A percentile compares a stretch with the other conserved stretches of the same genome.
These are phyloP conservation scores for Candida parachauliodes DNA, from an alignment of 805 yeast genomes.

Conservation along the genomic window DNA sequence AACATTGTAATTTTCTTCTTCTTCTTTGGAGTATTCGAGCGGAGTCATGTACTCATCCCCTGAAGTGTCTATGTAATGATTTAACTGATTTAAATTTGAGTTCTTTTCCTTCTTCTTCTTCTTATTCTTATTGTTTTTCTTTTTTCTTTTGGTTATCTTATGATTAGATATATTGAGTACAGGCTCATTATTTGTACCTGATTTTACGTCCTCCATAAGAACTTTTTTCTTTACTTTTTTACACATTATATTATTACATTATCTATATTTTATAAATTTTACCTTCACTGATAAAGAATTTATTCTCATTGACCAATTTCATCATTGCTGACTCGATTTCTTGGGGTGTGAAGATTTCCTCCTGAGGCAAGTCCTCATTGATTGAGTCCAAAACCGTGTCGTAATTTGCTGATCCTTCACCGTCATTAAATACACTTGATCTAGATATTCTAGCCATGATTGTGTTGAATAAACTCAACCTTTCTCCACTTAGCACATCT, in stretches of 20 bases:
- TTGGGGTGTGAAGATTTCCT: constrained; percentile 28
- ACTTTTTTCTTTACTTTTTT: too few relatives aligned
- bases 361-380: constrained; percentile 36
- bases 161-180: too few relatives aligned
- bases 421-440: constrained; percentile 31
- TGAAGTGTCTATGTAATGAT: constrained; percentile 1
- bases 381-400: constrained; percentile 29
- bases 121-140: constrained; percentile 1
- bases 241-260: constrained; percentile 5
- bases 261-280: constrained; percentile 38
- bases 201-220: too few relatives aligned
- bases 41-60: constrained; percentile 2
- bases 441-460: constrained; percentile 29
- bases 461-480: constrained; percentile 28
- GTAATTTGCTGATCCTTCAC: constrained; percentile 27
- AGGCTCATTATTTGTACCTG: too few relatives aligned
- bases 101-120: constrained; percentile 1
- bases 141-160: neutral
- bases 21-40: constrained; percentile 3
- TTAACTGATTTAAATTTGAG: neutral
- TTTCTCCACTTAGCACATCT: constrained; percentile 26
- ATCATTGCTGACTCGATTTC: constrained; percentile 32
- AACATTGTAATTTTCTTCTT: constrained; percentile 1
- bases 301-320: constrained; percentile 33
- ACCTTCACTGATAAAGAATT: constrained; percentile 36